phyloP scores from a whole-genome alignment of 306 rosid genomes.

The Coriaria nepalensis region DNA sequence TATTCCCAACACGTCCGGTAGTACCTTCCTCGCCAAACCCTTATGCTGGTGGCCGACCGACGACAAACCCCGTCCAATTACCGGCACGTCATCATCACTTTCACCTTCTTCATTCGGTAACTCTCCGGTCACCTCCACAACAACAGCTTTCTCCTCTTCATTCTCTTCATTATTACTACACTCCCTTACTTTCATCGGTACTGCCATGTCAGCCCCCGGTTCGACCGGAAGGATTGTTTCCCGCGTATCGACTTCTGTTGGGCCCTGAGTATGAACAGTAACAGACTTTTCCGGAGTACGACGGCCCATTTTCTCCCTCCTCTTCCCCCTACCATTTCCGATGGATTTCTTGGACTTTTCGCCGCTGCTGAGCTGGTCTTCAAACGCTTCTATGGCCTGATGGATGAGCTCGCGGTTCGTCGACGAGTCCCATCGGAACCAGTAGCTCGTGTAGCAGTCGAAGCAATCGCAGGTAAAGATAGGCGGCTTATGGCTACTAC shows the following conservation, averaged over 20 bases:
- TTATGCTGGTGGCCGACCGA: constrained; percentile 21
- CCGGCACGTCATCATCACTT: constrained; percentile 7
- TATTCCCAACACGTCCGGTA: constrained; percentile 64
- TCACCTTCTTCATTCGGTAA: neutral
- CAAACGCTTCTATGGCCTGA: constrained; percentile 54
- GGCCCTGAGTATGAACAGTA: neutral
- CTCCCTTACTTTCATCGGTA: neutral
- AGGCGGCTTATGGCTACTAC: constrained; percentile 22
- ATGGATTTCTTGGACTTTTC: constrained; percentile 25
- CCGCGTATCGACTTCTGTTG: neutral
- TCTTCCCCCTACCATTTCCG: constrained; percentile 17
- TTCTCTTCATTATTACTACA: neutral
- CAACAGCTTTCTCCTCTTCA: constrained; percentile 1
- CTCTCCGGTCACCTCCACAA: neutral
- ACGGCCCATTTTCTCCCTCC: constrained; percentile 18
- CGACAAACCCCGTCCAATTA: constrained; percentile 11
- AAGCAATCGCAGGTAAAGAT: constrained; percentile 41
- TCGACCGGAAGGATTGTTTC: neutral
- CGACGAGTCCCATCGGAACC: constrained; percentile 54
- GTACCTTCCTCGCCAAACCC: constrained; percentile 55
- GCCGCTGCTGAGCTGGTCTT: constrained; percentile 34
- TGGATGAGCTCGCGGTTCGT: constrained; percentile 49
- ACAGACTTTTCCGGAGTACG: constrained; percentile 7
- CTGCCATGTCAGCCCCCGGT: constrained; percentile 4
- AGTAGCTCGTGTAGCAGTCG: constrained; percentile 48